These are phyloP conservation scores for Pyrenula massariospora DNA, from an alignment of 495 filamentous ascomycete species.

Conservation along the genomic window DNA sequence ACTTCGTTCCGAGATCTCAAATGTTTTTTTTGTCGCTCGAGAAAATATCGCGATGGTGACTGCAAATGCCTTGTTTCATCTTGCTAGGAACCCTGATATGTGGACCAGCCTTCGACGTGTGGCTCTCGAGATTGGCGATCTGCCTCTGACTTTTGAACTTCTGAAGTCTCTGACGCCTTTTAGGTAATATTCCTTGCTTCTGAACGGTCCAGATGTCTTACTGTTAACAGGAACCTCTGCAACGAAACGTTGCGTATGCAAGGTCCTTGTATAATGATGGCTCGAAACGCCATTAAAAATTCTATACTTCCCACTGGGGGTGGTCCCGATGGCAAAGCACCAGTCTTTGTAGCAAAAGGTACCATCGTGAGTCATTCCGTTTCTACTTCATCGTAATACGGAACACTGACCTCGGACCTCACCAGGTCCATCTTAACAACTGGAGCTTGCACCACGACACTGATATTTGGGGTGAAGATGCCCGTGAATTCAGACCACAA, in stretches of 20 bases:
- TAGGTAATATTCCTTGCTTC: conserved; percentile 68
- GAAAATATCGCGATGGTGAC: conserved; percentile 71
- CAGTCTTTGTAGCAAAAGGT: conserved; percentile 30
- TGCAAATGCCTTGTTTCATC: conserved; percentile 65
- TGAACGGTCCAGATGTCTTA: conserved; percentile 61
- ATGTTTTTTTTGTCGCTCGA: conserved; percentile 67
- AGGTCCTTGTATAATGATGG: conserved; percentile 41
- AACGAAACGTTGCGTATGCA: conserved; percentile 64
- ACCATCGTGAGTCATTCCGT: too few relatives aligned
- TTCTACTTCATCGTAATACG: too few relatives aligned
- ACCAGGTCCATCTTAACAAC: too few relatives aligned
- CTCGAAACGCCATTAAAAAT: conserved; percentile 29
- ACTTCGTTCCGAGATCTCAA: conserved; percentile 67
- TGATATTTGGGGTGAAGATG: too few relatives aligned
- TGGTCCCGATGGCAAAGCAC: conserved; percentile 35
- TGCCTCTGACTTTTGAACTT: conserved; percentile 49
- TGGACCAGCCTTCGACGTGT: conserved; percentile 59
- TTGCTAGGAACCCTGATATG: conserved; percentile 53
- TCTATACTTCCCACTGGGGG: conserved; percentile 41
- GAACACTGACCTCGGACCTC: too few relatives aligned
- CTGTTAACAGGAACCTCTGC: conserved; percentile 57
- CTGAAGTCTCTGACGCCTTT: too few relatives aligned
- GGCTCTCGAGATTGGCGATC: too few relatives aligned
- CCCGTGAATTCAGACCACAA: too few relatives aligned
- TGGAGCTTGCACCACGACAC: too few relatives aligned